Percentiles rank a stretch among this genome's conserved stretches.
phyloP scores from a whole-genome alignment of 148 eudicot genomes.

The Linanthus parryae region DNA sequence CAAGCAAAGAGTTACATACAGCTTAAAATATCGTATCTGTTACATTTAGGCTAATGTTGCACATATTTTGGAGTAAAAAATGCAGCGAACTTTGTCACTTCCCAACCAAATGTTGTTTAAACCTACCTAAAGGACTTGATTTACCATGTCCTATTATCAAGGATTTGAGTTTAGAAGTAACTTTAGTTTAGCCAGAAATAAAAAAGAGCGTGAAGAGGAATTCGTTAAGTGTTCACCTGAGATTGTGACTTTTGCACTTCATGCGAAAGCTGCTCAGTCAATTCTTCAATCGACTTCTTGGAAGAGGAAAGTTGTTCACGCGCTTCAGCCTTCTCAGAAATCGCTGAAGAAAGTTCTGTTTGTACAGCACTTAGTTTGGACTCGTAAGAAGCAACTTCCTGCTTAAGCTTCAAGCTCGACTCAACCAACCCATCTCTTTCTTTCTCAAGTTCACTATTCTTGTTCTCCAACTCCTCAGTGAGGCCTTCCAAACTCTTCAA shows the following conservation, averaged over 20 bases:
- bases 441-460: slow-evolving; percentile 33
- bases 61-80: no score
- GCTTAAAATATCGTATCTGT: background rate
- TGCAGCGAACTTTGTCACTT: no score
- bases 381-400: slow-evolving; percentile 47
- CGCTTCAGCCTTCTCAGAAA: slow-evolving; percentile 48
- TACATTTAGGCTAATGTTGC: no score
- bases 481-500: slow-evolving; percentile 42
- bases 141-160: no score
- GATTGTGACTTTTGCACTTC: slow-evolving; percentile 64
- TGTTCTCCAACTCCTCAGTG: slow-evolving; percentile 42
- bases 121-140: no score
- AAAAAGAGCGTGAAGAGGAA: background rate
- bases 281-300: slow-evolving; percentile 49
- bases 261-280: slow-evolving; percentile 49
- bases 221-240: slow-evolving; percentile 34
- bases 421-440: slow-evolving; percentile 48
- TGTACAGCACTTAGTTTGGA: slow-evolving; percentile 49
- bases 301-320: slow-evolving; percentile 38
- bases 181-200: background rate
- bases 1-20: slow-evolving; percentile 6
- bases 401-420: slow-evolving; percentile 53
- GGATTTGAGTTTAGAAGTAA: background rate
- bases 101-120: no score
- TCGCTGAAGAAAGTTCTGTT: slow-evolving; percentile 30